Base-by-base conservation (phyloP, 2,329 filamentous ascomycete species). In the Aspergillus sp. region DNA sequence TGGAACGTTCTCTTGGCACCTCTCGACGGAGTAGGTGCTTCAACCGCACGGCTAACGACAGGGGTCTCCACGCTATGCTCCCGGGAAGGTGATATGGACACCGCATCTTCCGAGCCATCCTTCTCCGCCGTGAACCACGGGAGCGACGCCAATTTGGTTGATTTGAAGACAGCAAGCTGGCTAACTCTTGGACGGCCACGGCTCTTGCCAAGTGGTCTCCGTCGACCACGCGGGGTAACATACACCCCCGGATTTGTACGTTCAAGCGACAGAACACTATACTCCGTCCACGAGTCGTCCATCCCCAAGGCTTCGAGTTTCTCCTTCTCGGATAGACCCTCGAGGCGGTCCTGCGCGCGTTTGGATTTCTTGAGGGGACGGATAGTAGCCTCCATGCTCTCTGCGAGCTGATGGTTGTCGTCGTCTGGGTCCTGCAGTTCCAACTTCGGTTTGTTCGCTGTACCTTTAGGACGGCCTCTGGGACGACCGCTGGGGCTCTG, bases 221-320 rank as follows among this genome's bases (percentile, higher is more conserved):
- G 61, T 46, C 61, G 65, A 12, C 68, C 68, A 35, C 55, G 56
- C 3, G 66, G 58, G 7, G 71, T 71, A 27, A 72, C 47, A 48
- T 71, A 72, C 7, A 72, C 58, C 7, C 71, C 70, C 8, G 66
- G 58, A 3, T 47, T 51, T 8, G 61, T 55, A n/a, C 65, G 64
- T 29, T 69, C 61, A 41, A 70, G 63, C 4, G 66, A 46, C 3
- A 68, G 47, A 27, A 65, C 57, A 30, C 55, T 67, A 47, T 70
- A 70, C 48, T 68, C 65, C 1, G 67, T 69, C 65, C 66, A 71
- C 2, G 58, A 61, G 43, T 69, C 64, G 48, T 71, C 67, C 48
- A 69, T 52, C 1, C 68, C 68, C 45, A 66, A 54, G 26, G 65
- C 62, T 47, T 68, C 62, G 2, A 71, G 57, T 36, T 55, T 64